These are phyloP conservation scores for Raphanus sativus DNA, from an alignment of 345 rosid species.

Conservation along the genomic window DNA sequence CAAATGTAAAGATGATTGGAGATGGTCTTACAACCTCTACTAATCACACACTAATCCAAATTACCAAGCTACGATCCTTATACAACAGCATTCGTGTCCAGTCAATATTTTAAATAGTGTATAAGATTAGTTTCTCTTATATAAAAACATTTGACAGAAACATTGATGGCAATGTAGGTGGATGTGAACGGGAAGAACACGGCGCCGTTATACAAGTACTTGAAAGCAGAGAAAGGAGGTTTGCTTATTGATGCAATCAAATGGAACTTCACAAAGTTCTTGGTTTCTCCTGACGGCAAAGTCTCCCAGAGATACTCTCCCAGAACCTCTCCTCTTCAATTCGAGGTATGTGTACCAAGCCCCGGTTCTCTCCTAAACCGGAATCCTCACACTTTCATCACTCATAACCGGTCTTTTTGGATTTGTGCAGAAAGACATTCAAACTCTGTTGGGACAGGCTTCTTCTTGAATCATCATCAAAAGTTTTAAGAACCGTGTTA, in stretches of 20 bases:
- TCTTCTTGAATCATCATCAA: constrained; percentile 27
- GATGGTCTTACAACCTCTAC: neutral
- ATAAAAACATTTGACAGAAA: neutral
- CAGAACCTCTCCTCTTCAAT: constrained; percentile 77
- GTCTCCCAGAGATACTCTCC: constrained; percentile 79
- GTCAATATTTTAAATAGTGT: neutral
- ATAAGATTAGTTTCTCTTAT: too few relatives aligned
- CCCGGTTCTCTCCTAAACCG: constrained; percentile 13
- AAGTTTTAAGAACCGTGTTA: neutral
- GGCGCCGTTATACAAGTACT: constrained; percentile 72
- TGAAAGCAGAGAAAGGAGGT: constrained; percentile 83
- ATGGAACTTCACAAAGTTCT: constrained; percentile 94
- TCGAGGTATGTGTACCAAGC: constrained; percentile 51
- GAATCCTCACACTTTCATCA: neutral
- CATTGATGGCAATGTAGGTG: constrained; percentile 43
- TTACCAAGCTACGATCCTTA: neutral
- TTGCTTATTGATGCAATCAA: constrained; percentile 73
- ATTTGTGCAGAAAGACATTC: constrained; percentile 70
- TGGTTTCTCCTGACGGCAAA: constrained; percentile 73
- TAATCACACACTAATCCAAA: neutral
- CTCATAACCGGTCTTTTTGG: neutral
- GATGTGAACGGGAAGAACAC: constrained; percentile 91
- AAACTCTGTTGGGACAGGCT: constrained; percentile 53
- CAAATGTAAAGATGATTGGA: too few relatives aligned
- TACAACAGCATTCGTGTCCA: neutral